Conservation (phyloP, 768 basidiomycete genomes). For the Pisolithus tinctorius region DNA sequence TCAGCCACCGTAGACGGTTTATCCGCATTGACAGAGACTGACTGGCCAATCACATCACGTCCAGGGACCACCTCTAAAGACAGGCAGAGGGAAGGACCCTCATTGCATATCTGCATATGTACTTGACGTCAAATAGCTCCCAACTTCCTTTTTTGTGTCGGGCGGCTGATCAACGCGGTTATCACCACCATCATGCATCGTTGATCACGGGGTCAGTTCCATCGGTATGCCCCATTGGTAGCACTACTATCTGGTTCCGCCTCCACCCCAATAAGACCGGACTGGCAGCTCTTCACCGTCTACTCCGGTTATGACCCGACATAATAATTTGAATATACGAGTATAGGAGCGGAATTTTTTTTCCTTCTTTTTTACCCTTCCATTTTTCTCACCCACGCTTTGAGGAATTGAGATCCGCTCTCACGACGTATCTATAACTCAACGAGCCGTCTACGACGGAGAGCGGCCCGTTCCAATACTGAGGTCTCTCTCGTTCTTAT, state of each 20-base stretch:
- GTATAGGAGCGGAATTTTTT: not conserved
- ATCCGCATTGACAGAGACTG: no score
- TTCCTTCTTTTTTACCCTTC: not conserved
- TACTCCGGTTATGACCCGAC: not conserved
- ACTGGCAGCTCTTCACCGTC: not conserved
- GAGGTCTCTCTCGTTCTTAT: not conserved
- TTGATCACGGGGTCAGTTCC: not conserved
- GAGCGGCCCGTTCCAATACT: not conserved
- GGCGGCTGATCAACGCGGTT: constrained; percentile 11
- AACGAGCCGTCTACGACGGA: no score
- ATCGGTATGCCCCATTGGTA: no score
- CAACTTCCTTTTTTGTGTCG: constrained; percentile 7
- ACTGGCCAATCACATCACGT: no score
- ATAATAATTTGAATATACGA: not conserved
- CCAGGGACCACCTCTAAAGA: no score
- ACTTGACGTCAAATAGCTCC: constrained; percentile 5
- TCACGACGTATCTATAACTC: no score
- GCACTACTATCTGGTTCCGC: no score
- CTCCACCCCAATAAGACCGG: no score
- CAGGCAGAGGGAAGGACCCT: not conserved
- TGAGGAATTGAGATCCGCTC: not conserved
- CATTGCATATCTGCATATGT: not conserved
- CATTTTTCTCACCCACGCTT: not conserved
- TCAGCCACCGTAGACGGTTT: no score
- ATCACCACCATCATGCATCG: constrained; percentile 9